A percentile compares a stretch with the other conserved stretches of the same genome.
Conservation (phyloP, 2,329 filamentous ascomycete genomes). For the Fusarium hostae region DNA sequence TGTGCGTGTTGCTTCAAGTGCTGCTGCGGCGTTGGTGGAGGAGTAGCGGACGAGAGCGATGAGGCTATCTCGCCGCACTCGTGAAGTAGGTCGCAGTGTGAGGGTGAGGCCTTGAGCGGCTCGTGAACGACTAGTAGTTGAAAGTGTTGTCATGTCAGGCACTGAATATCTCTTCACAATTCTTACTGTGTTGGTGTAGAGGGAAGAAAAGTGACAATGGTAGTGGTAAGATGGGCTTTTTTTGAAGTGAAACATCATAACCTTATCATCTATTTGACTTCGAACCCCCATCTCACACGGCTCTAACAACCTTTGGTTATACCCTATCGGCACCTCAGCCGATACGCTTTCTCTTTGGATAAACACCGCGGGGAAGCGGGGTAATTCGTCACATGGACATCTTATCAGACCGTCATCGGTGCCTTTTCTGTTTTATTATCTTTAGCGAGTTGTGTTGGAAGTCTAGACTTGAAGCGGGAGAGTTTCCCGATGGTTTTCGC, state of each 20-base stretch:
- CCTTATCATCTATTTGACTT: slow-evolving; percentile 27
- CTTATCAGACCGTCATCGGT: slow-evolving; percentile 14
- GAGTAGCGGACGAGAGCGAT: slow-evolving; percentile 7
- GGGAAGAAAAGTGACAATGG: neutral
- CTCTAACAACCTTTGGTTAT: neutral
- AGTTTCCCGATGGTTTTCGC: slow-evolving; percentile 23
- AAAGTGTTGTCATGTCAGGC: slow-evolving; percentile 30
- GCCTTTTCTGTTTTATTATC: neutral
- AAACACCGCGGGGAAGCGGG: slow-evolving; percentile 35
- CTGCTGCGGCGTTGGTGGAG: slow-evolving; percentile 13
- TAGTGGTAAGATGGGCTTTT: neutral
- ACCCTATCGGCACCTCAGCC: slow-evolving; percentile 28
- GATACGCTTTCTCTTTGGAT: neutral
- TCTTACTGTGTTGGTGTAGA: neutral
- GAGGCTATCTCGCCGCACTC: slow-evolving; percentile 7
- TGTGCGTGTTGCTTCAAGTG: slow-evolving; percentile 25
- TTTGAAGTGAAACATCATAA: slow-evolving; percentile 13
- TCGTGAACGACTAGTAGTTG: slow-evolving; percentile 22
- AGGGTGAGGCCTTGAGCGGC: slow-evolving; percentile 23
- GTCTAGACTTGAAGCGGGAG: slow-evolving; percentile 22
- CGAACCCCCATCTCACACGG: neutral
- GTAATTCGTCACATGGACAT: slow-evolving; percentile 29
- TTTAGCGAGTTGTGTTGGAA: neutral
- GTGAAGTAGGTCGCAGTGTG: neutral
- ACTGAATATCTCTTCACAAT: neutral